Conservation (phyloP, 495 filamentous ascomycete species). For the Neurospora cerealis region DNA sequence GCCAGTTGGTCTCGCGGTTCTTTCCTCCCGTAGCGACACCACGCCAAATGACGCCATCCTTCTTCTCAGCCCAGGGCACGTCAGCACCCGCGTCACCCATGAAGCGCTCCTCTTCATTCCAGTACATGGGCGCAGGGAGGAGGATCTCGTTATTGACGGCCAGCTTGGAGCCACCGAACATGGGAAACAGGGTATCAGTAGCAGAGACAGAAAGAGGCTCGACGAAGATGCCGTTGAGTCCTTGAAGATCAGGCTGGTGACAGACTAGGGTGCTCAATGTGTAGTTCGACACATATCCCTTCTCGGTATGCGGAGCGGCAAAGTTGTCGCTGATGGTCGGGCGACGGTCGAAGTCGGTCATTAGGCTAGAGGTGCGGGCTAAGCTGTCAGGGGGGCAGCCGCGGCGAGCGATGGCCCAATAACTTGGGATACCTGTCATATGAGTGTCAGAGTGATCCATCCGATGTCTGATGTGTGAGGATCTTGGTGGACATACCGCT, state of each 20-base stretch:
- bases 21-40: conserved; percentile 59
- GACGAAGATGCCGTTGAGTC: conserved; percentile 62
- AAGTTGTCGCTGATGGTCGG: conserved; percentile 34
- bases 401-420: conserved; percentile 51
- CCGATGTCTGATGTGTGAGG: not conserved
- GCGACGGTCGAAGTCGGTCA: conserved; percentile 27
- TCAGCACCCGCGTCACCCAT: conserved; percentile 42
- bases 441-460: conserved; percentile 9
- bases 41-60: conserved; percentile 52
- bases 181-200: conserved; percentile 49
- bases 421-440: conserved; percentile 31
- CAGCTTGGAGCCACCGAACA: conserved; percentile 71
- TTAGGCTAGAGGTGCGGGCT: conserved; percentile 37
- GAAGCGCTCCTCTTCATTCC: conserved; percentile 60
- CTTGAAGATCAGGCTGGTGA: conserved; percentile 45
- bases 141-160: conserved; percentile 74
- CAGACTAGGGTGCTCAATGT: conserved; percentile 57
- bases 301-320: conserved; percentile 32
- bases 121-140: conserved; percentile 70
- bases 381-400: conserved; percentile 52
- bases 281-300: conserved; percentile 57
- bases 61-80: conserved; percentile 47
- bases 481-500: conserved; percentile 19
- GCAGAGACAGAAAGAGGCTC: conserved; percentile 49
- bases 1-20: conserved; percentile 57